Percentiles rank a stretch among this genome's conserved stretches.
phyloP scores from a whole-genome alignment of 371 early-diverging fungal genomes.

The Homolaphlyctis polyrhiza region DNA sequence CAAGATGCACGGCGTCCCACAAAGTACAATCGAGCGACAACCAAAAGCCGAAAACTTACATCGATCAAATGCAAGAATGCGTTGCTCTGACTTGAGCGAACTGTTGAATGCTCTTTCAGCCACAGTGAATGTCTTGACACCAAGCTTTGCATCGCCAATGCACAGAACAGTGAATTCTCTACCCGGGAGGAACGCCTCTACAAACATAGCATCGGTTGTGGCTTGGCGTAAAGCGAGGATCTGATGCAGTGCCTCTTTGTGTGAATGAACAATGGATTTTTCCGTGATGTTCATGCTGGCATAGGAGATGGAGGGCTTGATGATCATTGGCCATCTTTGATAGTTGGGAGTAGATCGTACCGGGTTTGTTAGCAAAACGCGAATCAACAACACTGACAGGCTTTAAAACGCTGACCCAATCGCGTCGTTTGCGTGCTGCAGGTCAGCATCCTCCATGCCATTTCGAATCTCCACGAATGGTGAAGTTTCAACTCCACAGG shows the following conservation, averaged over 20 bases:
- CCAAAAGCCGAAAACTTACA: slow-evolving; percentile 1
- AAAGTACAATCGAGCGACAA: not conserved
- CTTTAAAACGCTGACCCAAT: slow-evolving; percentile 38
- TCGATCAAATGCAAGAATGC: slow-evolving; percentile 45
- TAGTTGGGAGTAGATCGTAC: not conserved
- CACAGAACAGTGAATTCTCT: slow-evolving; percentile 45
- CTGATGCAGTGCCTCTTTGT: slow-evolving; percentile 24
- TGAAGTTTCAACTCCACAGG: slow-evolving; percentile 20
- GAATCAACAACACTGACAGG: slow-evolving; percentile 17
- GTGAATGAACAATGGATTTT: slow-evolving; percentile 27
- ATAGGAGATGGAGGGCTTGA: slow-evolving; percentile 39
- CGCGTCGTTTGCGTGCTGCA: slow-evolving; percentile 7
- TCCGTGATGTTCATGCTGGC: slow-evolving; percentile 38
- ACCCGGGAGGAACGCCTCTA: slow-evolving; percentile 41
- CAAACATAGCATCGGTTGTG: slow-evolving; percentile 32
- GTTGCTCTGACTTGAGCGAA: slow-evolving; percentile 23
- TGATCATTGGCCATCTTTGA: slow-evolving; percentile 3
- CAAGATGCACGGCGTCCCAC: not conserved
- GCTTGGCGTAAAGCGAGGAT: slow-evolving; percentile 13
- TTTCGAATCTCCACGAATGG: slow-evolving; percentile 15
- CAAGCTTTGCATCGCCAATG: slow-evolving; percentile 30
- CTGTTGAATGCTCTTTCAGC: slow-evolving; percentile 44
- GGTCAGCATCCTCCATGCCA: slow-evolving; percentile 6
- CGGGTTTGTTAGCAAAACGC: not conserved
- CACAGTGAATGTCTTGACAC: slow-evolving; percentile 35